phyloP scores from a whole-genome alignment of 2,329 filamentous ascomycete species.

The Metarhizium anisopliae region DNA sequence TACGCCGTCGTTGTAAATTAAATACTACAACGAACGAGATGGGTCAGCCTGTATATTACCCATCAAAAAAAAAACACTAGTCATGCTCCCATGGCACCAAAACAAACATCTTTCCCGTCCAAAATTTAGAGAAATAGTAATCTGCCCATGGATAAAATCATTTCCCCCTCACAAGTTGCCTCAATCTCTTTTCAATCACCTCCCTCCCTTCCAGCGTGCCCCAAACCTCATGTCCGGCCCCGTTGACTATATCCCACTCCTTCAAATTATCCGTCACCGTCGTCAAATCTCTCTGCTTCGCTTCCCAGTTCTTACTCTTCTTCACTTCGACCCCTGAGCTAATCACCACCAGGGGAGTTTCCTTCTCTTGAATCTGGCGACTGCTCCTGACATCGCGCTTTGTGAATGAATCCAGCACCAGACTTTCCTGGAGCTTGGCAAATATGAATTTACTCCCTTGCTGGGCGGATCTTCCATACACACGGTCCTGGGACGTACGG shows the following conservation, averaged over 20 bases:
- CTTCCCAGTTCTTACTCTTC: slow-evolving; percentile 63
- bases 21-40: background rate
- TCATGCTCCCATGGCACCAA: background rate
- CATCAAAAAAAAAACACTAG: background rate
- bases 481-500: slow-evolving; percentile 70
- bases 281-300: slow-evolving; percentile 77
- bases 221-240: slow-evolving; percentile 86
- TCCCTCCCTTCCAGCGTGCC: slow-evolving; percentile 60
- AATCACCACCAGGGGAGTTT: slow-evolving; percentile 70
- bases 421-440: slow-evolving; percentile 83
- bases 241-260: slow-evolving; percentile 78
- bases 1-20: background rate
- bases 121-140: background rate
- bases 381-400: slow-evolving; percentile 74
- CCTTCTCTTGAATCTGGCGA: slow-evolving; percentile 66
- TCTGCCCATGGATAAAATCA: background rate
- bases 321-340: slow-evolving; percentile 69
- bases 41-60: too few species aligned
- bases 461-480: slow-evolving; percentile 71
- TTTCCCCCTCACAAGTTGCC: slow-evolving; percentile 46
- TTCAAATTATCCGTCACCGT: slow-evolving; percentile 70
- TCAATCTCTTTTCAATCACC: slow-evolving; percentile 70
- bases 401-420: slow-evolving; percentile 78
- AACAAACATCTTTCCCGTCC: background rate
- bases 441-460: slow-evolving; percentile 80